phyloP scores from a whole-genome alignment of 2,329 filamentous ascomycete species.

The Tetracladium maxilliforme region DNA sequence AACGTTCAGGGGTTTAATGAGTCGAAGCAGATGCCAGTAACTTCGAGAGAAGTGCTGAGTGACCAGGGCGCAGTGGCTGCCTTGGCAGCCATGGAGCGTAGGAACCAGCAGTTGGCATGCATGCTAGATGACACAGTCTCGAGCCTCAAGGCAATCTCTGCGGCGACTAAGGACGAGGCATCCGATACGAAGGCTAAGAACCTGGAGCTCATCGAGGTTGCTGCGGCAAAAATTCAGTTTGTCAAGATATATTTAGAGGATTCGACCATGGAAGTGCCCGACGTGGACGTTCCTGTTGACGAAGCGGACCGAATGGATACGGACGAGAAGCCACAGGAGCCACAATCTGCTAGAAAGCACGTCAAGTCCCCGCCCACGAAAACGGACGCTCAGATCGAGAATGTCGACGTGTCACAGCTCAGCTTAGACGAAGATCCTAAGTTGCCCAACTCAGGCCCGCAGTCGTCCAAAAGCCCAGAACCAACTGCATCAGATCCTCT shows the following conservation, averaged over 20 bases:
- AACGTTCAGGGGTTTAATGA: constrained; percentile 57
- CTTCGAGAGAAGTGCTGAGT: constrained; percentile 9
- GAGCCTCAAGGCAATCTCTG: constrained; percentile 45
- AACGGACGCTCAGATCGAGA: too few species aligned
- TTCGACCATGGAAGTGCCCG: constrained; percentile 35
- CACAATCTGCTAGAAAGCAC: too few species aligned
- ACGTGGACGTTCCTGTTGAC: too few species aligned
- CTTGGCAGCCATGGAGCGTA: constrained; percentile 39
- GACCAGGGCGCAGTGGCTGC: constrained; percentile 6
- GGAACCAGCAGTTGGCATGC: constrained; percentile 50
- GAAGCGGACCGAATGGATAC: too few species aligned
- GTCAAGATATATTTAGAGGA: constrained; percentile 48
- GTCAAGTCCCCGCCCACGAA: too few species aligned
- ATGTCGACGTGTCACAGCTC: too few species aligned
- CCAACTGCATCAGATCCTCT: constrained; percentile 3
- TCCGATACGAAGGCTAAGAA: constrained; percentile 22
- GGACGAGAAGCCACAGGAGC: constrained; percentile 17
- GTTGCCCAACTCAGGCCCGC: too few species aligned
- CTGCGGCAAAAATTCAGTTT: constrained; percentile 48
- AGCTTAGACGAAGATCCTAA: too few species aligned
- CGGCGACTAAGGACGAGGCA: constrained; percentile 27
- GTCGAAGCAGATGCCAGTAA: constrained; percentile 43
- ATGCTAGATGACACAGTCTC: constrained; percentile 55
- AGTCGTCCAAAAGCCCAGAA: too few species aligned
- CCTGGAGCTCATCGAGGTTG: constrained; percentile 39